A percentile compares a stretch with the other conserved stretches of the same genome.
These are phyloP conservation scores for Diaporthe citri DNA, from an alignment of 2,329 filamentous ascomycete genomes.

Conservation along the genomic window DNA sequence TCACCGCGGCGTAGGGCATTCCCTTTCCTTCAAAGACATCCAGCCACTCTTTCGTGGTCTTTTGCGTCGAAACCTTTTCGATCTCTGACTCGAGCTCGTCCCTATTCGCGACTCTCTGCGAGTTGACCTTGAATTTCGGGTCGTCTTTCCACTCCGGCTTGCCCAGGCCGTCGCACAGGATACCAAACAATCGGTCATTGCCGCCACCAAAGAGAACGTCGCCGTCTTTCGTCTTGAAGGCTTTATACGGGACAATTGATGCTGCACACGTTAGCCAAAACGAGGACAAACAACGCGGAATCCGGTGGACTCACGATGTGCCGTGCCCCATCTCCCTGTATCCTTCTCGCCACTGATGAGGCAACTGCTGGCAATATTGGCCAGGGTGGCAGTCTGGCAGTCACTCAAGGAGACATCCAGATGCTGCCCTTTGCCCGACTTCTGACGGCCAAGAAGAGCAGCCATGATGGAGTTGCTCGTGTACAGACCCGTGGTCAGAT, in stretches of 20 bases:
- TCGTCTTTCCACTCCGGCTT: slow-evolving; percentile 72
- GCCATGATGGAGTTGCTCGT: slow-evolving; percentile 97
- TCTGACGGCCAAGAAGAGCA: slow-evolving; percentile 81
- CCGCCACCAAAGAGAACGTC: slow-evolving; percentile 78
- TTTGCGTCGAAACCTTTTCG: slow-evolving; percentile 78
- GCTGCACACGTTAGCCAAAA: slow-evolving; percentile 60
- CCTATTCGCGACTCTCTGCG: slow-evolving; percentile 77
- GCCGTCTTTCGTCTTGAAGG: slow-evolving; percentile 81
- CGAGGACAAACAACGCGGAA: not conserved
- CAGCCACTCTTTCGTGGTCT: slow-evolving; percentile 91
- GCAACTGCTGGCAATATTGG: slow-evolving; percentile 95
- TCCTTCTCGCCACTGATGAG: slow-evolving; percentile 91
- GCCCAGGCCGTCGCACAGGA: slow-evolving; percentile 72
- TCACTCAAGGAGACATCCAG: slow-evolving; percentile 93
- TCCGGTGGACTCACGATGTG: slow-evolving; percentile 76
- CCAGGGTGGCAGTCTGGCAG: slow-evolving; percentile 92
- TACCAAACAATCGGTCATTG: slow-evolving; percentile 77
- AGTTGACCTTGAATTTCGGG: slow-evolving; percentile 71
- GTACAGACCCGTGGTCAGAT: slow-evolving; percentile 94
- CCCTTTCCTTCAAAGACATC: slow-evolving; percentile 88
- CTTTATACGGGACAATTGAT: slow-evolving; percentile 96
- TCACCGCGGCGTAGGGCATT: slow-evolving; percentile 92
- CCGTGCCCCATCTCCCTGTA: slow-evolving; percentile 92
- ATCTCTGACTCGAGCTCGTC: slow-evolving; percentile 82
- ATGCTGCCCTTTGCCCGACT: slow-evolving; percentile 86